Conservation (phyloP, 805 yeast genomes). For the Geotrichum ghanense region DNA sequence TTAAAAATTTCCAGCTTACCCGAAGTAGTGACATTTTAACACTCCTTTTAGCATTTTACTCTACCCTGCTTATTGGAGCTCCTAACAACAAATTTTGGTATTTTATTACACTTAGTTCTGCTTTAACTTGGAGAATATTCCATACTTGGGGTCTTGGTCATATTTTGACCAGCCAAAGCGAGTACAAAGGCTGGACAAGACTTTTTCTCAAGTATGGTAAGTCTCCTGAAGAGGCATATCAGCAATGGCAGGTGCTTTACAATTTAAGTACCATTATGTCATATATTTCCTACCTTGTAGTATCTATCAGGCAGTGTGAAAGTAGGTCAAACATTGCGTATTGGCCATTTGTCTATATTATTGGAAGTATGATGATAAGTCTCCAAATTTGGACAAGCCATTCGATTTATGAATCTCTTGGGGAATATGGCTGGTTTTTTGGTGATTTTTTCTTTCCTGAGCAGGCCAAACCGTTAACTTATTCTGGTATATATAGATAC, state of each 20-base stretch:
- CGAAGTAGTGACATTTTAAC: conserved; percentile 49
- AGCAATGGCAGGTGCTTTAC: conserved; percentile 66
- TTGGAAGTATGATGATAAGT: conserved; percentile 43
- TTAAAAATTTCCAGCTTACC: conserved; percentile 49
- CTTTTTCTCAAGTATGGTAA: conserved; percentile 53
- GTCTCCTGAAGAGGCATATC: conserved; percentile 52
- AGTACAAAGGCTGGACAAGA: conserved; percentile 50
- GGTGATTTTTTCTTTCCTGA: conserved; percentile 70
- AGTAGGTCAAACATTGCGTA: conserved; percentile 24
- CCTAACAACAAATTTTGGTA: conserved; percentile 21
- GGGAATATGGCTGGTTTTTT: conserved; percentile 83
- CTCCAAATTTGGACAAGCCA: conserved; percentile 60
- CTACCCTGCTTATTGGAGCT: conserved; percentile 27
- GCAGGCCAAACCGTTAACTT: conserved; percentile 36
- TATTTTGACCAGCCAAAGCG: conserved; percentile 48
- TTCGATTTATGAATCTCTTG: conserved; percentile 59
- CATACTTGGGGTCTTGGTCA: conserved; percentile 41
- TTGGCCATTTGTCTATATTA: conserved; percentile 41
- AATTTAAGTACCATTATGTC: conserved; percentile 41
- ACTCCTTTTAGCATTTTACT: conserved; percentile 33
- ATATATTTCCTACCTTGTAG: conserved; percentile 39
- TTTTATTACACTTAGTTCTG: conserved; percentile 26
- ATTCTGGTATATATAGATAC: conserved; percentile 73
- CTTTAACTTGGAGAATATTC: conserved; percentile 36
- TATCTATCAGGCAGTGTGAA: conserved; percentile 21